Evolutionary conservation across 1,284 basidiomycete genomes (phyloP), one percentile per base, ranked within the genome.

Genomic region (Austroboletus niveus): DNA sequence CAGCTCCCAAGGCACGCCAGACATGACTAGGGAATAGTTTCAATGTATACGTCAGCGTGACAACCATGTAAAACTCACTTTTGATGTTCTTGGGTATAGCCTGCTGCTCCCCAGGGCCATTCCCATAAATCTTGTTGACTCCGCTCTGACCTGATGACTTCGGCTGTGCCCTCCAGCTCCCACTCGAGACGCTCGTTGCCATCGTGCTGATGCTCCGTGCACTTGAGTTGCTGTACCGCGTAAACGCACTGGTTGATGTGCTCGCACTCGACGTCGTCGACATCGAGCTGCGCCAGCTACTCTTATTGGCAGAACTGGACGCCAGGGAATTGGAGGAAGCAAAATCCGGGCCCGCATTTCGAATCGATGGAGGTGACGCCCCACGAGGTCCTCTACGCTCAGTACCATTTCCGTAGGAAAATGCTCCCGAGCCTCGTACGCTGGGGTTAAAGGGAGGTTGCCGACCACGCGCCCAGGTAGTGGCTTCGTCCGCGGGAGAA

Each of bases 141-240:
- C 61, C 64, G 54, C 36, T 40, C 36, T 56, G 61, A 42, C 49
- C 44, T 11, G 64, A 38, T 10, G 57, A 31, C 48, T 61, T 68
- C 42, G 51, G 48, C 40, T 68, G 67, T 15, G 79, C 80, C 53
- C 87, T 79, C 86, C 87, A 89, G 65, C 45, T 66, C 42, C 57
- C 66, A 46, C 79, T 78, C 32, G 85, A 87, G 15, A 88, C 79
- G 61, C 85, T 89, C 32, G 87, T 90, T 50, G 88, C 88, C 51
- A 81, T 81, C 4, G 89, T 91, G 17, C 85, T 84, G 36, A 90
- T 76, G 57, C 86, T 89, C 47, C 84, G 76, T 50, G 76, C 63
- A 64, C 87, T 89, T 31, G 78, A 80, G 62, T 90, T 91, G 71
- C 86, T 89, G 71, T 87, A 89, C 54, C 83, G 75, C 31, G 89